A percentile compares a stretch with the other conserved stretches of the same genome.
Evolutionary conservation across 129 eudicot genomes (phyloP).

Genomic region (Solidago caesia): DNA sequence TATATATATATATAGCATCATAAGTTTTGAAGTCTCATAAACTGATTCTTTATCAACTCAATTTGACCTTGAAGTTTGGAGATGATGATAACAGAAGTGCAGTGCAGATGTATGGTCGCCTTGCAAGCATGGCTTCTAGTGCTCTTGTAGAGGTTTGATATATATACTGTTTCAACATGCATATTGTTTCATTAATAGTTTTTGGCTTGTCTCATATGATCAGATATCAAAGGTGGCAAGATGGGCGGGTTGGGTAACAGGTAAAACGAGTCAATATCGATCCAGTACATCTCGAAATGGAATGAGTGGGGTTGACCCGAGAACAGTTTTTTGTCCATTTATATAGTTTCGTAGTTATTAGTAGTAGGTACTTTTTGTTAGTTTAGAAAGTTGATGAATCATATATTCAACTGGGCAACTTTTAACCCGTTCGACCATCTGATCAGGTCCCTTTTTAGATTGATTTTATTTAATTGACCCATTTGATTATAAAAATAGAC

Average conservation of each 20-base stretch:
- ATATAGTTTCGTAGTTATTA: no score
- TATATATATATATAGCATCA: not conserved
- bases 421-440: not conserved
- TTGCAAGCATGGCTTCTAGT: conserved; percentile 65
- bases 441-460: no score
- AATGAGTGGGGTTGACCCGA: not conserved
- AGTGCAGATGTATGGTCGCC: conserved; percentile 71
- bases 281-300: not conserved
- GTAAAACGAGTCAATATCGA: not conserved
- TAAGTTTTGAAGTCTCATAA: not conserved
- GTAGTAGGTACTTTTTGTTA: no score
- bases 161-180: conserved; percentile 16
- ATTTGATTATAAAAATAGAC: not conserved
- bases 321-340: not conserved
- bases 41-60: conserved; percentile 12
- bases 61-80: conserved; percentile 33
- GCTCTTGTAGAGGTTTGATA: conserved; percentile 76
- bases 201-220: not conserved
- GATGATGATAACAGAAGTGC: conserved; percentile 29
- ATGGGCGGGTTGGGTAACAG: not conserved
- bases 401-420: not conserved
- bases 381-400: not conserved
- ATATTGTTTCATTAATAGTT: not conserved
- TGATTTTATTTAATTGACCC: not conserved
- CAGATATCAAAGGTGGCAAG: no score